Conservation (phyloP, 2,329 filamentous ascomycete genomes). For the Curvularia lunata region DNA sequence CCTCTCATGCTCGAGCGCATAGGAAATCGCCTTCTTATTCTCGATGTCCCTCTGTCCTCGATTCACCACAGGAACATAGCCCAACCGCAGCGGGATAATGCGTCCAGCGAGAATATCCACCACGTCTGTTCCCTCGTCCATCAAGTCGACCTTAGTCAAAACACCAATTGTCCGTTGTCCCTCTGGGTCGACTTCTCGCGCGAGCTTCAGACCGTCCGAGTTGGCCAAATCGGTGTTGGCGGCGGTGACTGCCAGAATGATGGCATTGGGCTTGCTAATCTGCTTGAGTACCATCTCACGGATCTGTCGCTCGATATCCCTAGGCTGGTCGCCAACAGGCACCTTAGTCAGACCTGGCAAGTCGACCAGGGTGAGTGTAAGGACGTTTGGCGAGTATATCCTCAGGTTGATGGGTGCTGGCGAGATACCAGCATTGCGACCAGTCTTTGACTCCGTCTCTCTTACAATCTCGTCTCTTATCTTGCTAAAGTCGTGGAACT, state of each 20-base stretch:
- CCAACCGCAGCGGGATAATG: constrained; percentile 91
- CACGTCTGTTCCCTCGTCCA: constrained; percentile 98
- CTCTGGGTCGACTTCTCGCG: constrained; percentile 94
- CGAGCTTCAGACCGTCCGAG: constrained; percentile 95
- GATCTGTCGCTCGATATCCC: constrained; percentile 96
- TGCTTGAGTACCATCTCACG: constrained; percentile 98
- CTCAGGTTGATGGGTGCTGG: constrained; percentile 95
- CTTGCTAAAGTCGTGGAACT: constrained; percentile 98
- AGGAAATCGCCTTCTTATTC: constrained; percentile 93
- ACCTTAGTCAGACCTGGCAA: constrained; percentile 96
- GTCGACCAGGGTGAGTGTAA: constrained; percentile 95
- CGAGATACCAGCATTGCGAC: constrained; percentile 94
- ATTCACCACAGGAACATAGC: constrained; percentile 98
- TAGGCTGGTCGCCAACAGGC: constrained; percentile 92
- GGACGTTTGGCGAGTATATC: constrained; percentile 97
- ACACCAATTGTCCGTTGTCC: constrained; percentile 98
- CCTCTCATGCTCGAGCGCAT: constrained; percentile 91
- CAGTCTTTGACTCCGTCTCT: constrained; percentile 96
- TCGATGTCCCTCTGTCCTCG: constrained; percentile 97
- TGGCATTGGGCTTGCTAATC: constrained; percentile 97
- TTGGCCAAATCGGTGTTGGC: constrained; percentile 99
- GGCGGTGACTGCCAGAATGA: constrained; percentile 93
- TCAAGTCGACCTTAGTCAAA: constrained; percentile 96
- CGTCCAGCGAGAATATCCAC: constrained; percentile 97
- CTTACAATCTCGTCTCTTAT: constrained; percentile 96